Evolutionary conservation across 2,329 filamentous ascomycete species (phyloP), one percentile per base, ranked within the genome.

Genomic region (Colletotrichum scovillei): DNA sequence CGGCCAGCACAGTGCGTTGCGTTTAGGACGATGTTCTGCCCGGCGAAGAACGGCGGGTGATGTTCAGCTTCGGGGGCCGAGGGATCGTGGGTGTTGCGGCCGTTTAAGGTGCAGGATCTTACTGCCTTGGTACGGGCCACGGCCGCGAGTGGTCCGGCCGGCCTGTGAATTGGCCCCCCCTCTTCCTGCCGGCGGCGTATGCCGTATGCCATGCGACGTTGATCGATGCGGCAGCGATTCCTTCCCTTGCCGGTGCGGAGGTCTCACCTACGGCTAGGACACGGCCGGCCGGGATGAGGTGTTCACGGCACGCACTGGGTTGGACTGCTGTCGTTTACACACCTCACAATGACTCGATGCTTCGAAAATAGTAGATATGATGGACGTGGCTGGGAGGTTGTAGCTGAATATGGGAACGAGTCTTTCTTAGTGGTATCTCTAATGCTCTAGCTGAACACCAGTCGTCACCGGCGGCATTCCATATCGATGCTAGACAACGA

Each of bases 131-230:
- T 24, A 46, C 62, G 53, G 60, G 38, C 8, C 38, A 38, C 56
- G 35, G 35, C 35, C 35, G n/a, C 16, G 16, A n/a, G 16, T 46
- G 16, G 16, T 4, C 38, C 38, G 42, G 42, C 16, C 42, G 16
- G 7, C 38, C 38, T 46, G 24, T 26, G 14, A 7, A 7, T 24
- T 1, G 49, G 49, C 12, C 38, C 57, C 32, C 32, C 14, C 35
- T 42, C 35, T 32, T 38, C 9, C 19, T n/a, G 2, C 16, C 42
- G 22, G 32, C 46, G 60, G 30, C 24, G 35, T 35, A 19, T 55
- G 56, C 24, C 28, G 58, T 35, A 68, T 72, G 64, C 64, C 38
- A 68, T 72, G 64, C 64, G 57, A 19, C 42, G 56, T 63, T 57
- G 69, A 71, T 71, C 69, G 55, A 12, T 68, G 53, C 30, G 8